Evolutionary conservation across 345 rosid genomes (phyloP).

Genomic region (Turritis glabra): DNA sequence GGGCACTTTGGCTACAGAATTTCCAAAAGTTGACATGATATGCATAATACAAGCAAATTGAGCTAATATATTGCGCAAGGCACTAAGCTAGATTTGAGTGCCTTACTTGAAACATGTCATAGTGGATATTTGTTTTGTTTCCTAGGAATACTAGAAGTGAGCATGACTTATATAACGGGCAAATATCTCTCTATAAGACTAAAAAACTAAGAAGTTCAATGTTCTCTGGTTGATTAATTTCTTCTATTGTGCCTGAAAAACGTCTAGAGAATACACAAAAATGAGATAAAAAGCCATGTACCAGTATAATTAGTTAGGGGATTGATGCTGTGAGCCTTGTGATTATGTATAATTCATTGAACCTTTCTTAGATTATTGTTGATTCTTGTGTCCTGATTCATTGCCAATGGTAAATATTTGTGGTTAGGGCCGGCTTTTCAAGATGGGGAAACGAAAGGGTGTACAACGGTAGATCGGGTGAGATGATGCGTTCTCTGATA

Average conservation of each 20-base stretch:
- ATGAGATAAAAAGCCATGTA: neutral
- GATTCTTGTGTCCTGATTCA: neutral
- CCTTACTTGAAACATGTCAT: neutral
- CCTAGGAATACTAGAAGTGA: neutral
- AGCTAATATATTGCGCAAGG: neutral
- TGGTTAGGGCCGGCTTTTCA: conserved; percentile 77
- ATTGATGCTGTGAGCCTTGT: neutral
- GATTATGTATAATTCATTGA: neutral
- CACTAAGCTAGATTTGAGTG: neutral
- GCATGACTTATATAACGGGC: neutral
- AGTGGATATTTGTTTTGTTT: neutral
- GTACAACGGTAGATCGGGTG: conserved; percentile 76
- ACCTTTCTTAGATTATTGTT: neutral
- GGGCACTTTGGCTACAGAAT: neutral
- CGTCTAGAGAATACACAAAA: neutral
- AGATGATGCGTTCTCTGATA: conserved; percentile 65
- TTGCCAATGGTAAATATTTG: neutral
- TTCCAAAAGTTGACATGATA: neutral
- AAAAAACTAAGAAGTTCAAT: neutral
- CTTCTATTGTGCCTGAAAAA: neutral
- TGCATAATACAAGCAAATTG: neutral
- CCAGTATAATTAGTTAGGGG: conserved; percentile 1
- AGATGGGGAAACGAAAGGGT: conserved; percentile 89
- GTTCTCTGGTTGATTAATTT: neutral
- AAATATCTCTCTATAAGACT: neutral